A percentile compares a stretch with the other conserved stretches of the same genome.
These are phyloP conservation scores for Acanthamoeba royreba DNA, from an alignment of 208 protist genomes.

Conservation along the genomic window DNA sequence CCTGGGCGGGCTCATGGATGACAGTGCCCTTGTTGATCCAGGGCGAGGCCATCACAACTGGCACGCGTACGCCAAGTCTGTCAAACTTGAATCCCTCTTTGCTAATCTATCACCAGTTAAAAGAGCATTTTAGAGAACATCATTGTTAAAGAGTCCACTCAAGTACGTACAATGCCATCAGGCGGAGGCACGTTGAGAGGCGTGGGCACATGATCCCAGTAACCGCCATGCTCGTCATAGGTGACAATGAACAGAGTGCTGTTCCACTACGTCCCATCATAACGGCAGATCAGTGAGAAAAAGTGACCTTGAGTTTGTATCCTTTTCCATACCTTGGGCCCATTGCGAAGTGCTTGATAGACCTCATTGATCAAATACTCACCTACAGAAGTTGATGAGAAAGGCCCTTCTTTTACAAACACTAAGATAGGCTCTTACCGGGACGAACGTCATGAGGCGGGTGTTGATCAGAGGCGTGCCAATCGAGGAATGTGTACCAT, in stretches of 20 bases:
- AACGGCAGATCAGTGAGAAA: too few relatives aligned
- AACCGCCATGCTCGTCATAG: slow-evolving; percentile 72
- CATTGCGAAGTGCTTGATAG: not conserved
- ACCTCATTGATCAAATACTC: not conserved
- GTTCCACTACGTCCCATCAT: slow-evolving; percentile 58
- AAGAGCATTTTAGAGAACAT: not conserved
- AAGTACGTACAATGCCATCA: slow-evolving; percentile 8
- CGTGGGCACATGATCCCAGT: slow-evolving; percentile 69
- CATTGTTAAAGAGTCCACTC: not conserved
- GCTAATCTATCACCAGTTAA: not conserved
- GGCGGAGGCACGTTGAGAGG: slow-evolving; percentile 42
- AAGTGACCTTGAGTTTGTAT: too few relatives aligned
- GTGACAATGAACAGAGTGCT: slow-evolving; percentile 70
- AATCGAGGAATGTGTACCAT: not conserved
- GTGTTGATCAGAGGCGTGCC: slow-evolving; percentile 50
- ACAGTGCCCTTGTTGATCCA: slow-evolving; percentile 66
- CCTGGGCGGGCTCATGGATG: slow-evolving; percentile 19
- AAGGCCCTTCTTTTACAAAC: too few relatives aligned
- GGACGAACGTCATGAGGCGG: slow-evolving; percentile 36
- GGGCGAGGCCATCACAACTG: slow-evolving; percentile 64
- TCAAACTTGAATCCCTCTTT: slow-evolving; percentile 60
- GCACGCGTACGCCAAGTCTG: slow-evolving; percentile 62
- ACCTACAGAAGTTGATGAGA: too few relatives aligned
- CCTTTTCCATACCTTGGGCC: not conserved
- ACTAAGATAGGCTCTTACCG: not conserved